These are phyloP conservation scores for Panaeolus papilionaceus DNA, from an alignment of 768 basidiomycete genomes.

Conservation along the genomic window DNA sequence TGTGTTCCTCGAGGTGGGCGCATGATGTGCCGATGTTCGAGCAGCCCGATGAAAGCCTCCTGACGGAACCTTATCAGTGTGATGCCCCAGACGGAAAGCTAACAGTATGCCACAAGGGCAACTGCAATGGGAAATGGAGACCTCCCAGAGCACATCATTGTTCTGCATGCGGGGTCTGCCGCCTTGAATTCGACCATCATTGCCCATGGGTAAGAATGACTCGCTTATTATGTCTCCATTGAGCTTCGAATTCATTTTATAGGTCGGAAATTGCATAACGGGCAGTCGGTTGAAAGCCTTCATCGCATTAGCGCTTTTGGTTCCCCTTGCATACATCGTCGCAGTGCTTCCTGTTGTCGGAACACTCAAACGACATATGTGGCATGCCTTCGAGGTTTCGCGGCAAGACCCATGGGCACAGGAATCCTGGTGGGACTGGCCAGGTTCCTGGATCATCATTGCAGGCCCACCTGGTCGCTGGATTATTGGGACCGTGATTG, in stretches of 20 bases:
- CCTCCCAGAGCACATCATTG: conserved; percentile 52
- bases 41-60: conserved; percentile 35
- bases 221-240: neutral
- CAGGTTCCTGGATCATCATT: conserved; percentile 49
- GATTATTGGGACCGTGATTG: conserved; percentile 43
- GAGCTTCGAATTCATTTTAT: neutral
- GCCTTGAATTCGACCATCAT: conserved; percentile 52
- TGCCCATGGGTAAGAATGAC: conserved; percentile 48
- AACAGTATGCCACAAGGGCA: conserved; percentile 39
- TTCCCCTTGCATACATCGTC: conserved; percentile 37
- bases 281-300: conserved; percentile 44
- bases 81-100: conserved; percentile 38
- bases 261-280: conserved; percentile 53
- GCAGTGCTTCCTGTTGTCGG: conserved; percentile 35
- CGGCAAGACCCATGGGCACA: conserved; percentile 35
- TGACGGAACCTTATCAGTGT: conserved; percentile 49
- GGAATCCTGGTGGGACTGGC: conserved; percentile 49
- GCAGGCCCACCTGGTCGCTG: conserved; percentile 51
- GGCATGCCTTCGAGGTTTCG: conserved; percentile 36
- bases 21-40: conserved; percentile 38
- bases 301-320: conserved; percentile 36
- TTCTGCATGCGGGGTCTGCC: conserved; percentile 50
- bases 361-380: conserved; percentile 35
- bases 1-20: conserved; percentile 39
- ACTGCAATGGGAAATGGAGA: conserved; percentile 46